Percentiles rank a stretch among this genome's conserved stretches.
These are phyloP conservation scores for Dichomitus squalens DNA, from an alignment of 1,284 basidiomycete genomes.

Conservation along the genomic window DNA sequence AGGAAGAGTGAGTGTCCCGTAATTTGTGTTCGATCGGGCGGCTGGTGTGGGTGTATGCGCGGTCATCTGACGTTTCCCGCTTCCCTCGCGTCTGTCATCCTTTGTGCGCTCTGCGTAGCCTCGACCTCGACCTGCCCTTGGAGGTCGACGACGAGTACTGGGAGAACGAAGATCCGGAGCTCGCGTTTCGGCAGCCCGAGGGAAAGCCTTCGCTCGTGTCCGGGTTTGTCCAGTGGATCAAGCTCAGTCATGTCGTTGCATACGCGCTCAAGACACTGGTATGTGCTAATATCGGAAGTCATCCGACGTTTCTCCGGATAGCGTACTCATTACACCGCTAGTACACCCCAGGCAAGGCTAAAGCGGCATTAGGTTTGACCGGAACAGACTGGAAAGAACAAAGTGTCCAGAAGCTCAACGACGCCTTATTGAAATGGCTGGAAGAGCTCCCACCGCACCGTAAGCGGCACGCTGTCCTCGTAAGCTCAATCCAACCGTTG, in stretches of 20 bases:
- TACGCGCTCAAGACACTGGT: constrained; percentile 67
- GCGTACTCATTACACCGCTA: constrained; percentile 31
- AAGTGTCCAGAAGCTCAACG: constrained; percentile 72
- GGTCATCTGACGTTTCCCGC: not conserved
- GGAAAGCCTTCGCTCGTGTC: constrained; percentile 61
- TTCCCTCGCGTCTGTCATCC: not conserved
- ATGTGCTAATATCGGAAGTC: constrained; percentile 41
- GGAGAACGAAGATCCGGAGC: constrained; percentile 53
- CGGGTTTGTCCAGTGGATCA: constrained; percentile 69
- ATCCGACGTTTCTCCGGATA: no score
- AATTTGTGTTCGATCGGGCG: not conserved
- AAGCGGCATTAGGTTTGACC: constrained; percentile 50
- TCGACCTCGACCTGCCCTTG: constrained; percentile 77
- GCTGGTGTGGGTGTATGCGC: not conserved
- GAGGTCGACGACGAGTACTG: constrained; percentile 90
- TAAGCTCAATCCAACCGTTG: not conserved
- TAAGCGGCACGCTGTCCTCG: constrained; percentile 37
- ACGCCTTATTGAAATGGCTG: constrained; percentile 73
- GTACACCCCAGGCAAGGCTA: constrained; percentile 75
- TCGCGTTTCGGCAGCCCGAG: constrained; percentile 64
- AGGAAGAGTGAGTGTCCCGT: constrained; percentile 68
- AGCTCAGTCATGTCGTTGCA: constrained; percentile 71
- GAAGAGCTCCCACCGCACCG: constrained; percentile 69
- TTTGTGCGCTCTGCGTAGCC: constrained; percentile 41
- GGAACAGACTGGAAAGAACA: constrained; percentile 58